phyloP scores from a whole-genome alignment of 164 flowering plant species.

The Euptelea pleiosperma region DNA sequence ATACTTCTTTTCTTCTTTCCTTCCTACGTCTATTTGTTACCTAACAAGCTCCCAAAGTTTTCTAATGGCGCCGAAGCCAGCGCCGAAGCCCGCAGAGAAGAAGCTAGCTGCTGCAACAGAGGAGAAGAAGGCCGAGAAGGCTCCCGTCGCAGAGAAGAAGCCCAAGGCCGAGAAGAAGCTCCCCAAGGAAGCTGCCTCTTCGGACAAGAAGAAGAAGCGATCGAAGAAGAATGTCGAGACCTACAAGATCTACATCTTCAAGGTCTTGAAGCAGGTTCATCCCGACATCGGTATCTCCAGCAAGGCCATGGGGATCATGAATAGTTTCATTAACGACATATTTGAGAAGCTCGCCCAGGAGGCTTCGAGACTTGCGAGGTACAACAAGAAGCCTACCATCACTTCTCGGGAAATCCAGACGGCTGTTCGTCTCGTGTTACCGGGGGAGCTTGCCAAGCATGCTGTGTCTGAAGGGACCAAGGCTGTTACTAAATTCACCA shows the following conservation, averaged over 20 bases:
- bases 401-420: slow-evolving; percentile 48
- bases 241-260: slow-evolving; percentile 33
- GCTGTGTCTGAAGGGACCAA: slow-evolving; percentile 46
- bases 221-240: slow-evolving; percentile 31
- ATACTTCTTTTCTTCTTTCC: no score
- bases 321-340: slow-evolving; percentile 41
- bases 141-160: slow-evolving; percentile 27
- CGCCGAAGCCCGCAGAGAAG: slow-evolving; percentile 34
- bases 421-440: slow-evolving; percentile 34
- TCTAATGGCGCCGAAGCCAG: slow-evolving; percentile 34
- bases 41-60: neutral
- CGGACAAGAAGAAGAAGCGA: slow-evolving; percentile 38
- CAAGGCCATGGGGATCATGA: slow-evolving; percentile 52
- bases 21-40: no score
- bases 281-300: slow-evolving; percentile 36
- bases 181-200: slow-evolving; percentile 17
- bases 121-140: slow-evolving; percentile 28
- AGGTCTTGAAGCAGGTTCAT: slow-evolving; percentile 32
- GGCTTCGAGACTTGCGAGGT: slow-evolving; percentile 35
- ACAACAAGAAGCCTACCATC: slow-evolving; percentile 46
- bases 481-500: slow-evolving; percentile 50
- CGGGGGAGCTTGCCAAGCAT: slow-evolving; percentile 43
- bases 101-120: slow-evolving; percentile 19
- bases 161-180: slow-evolving; percentile 31
- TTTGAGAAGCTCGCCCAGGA: slow-evolving; percentile 43